Evolutionary conservation across 495 filamentous ascomycete genomes (phyloP).

Genomic region (Friedmanniomyces simplex): DNA sequence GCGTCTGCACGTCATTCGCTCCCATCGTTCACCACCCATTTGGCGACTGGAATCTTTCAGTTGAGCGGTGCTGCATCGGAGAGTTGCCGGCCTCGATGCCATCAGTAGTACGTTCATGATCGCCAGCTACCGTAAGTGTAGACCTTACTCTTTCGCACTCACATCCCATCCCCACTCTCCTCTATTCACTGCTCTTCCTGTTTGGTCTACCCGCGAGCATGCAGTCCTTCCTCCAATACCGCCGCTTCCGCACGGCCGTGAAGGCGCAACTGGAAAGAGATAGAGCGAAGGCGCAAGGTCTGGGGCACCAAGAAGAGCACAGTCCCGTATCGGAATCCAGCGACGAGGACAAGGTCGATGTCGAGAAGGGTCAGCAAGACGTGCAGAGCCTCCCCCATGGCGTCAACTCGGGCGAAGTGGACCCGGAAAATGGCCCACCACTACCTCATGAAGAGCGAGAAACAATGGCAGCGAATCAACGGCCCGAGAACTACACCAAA

Average conservation of each 20-base stretch:
- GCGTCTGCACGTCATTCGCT: not conserved
- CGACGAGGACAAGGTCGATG: constrained; percentile 7
- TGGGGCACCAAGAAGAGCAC: not conserved
- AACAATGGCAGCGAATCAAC: constrained; percentile 5
- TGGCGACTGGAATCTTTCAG: not conserved
- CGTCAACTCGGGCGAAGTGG: constrained; percentile 9
- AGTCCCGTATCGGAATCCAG: not conserved
- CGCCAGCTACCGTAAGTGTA: not conserved
- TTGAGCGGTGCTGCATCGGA: not conserved
- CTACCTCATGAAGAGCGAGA: not conserved
- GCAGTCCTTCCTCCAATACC: constrained; percentile 33
- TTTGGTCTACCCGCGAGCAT: constrained; percentile 3
- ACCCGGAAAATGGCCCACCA: not conserved
- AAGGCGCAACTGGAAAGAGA: constrained; percentile 25
- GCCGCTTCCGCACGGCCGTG: constrained; percentile 32
- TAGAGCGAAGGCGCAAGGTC: constrained; percentile 5
- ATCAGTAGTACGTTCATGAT: not conserved
- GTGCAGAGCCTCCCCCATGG: not conserved
- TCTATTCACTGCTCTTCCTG: not conserved
- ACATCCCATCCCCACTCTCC: not conserved
- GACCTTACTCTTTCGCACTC: not conserved
- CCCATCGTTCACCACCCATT: not conserved
- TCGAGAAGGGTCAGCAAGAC: constrained; percentile 11
- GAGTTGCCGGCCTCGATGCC: too few relatives aligned
- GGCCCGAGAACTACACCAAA: not conserved